A percentile compares a stretch with the other conserved stretches of the same genome.
phyloP scores from a whole-genome alignment of 768 basidiomycete genomes.

The Megacollybia marginata region DNA sequence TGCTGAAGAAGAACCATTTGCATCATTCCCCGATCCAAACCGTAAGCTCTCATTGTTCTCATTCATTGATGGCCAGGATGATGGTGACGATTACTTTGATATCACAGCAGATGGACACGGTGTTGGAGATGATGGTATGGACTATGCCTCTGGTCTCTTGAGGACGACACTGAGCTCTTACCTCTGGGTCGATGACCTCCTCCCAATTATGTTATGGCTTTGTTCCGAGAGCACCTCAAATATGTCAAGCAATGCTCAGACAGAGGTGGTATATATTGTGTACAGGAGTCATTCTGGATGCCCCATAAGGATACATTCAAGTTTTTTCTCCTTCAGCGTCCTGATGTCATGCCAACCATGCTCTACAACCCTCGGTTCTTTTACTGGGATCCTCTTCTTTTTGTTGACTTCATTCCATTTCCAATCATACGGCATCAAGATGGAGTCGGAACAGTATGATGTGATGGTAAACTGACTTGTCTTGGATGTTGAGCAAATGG shows the following conservation, averaged over 20 bases:
- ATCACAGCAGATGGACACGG: background rate
- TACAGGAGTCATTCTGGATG: background rate
- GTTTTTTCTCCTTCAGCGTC: background rate
- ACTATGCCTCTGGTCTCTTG: background rate
- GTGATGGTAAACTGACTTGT: too few relatives aligned
- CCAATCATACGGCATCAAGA: constrained; percentile 3
- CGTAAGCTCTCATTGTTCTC: too few relatives aligned
- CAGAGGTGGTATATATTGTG: background rate
- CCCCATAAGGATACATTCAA: background rate
- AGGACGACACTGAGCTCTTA: background rate
- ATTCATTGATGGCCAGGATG: too few relatives aligned
- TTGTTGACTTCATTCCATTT: background rate
- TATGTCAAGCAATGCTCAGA: background rate
- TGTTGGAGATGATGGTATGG: background rate
- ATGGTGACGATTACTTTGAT: background rate
- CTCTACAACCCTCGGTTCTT: constrained; percentile 1
- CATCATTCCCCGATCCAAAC: too few relatives aligned
- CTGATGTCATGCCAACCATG: background rate
- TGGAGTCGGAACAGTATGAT: too few relatives aligned
- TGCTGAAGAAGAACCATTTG: too few relatives aligned
- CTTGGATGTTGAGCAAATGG: too few relatives aligned
- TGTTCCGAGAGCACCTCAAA: background rate
- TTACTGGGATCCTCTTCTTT: constrained; percentile 1
- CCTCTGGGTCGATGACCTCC: background rate
- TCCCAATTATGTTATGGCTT: background rate